These are phyloP conservation scores for Cladosporium oxysporum DNA, from an alignment of 2,329 filamentous ascomycete species.

Conservation along the genomic window DNA sequence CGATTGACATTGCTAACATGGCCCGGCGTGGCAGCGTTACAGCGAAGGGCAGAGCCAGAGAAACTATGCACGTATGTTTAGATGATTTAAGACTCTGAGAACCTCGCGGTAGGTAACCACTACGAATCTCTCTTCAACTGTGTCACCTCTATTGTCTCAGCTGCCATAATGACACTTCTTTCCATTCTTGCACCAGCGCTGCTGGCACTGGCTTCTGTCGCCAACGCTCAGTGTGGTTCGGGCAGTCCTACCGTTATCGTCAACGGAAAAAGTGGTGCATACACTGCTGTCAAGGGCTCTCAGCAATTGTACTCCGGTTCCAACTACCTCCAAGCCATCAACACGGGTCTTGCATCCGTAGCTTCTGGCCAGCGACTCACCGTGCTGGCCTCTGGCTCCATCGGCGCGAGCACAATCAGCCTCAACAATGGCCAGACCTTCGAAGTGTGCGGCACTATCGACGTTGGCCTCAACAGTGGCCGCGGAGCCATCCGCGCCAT, in stretches of 20 bases:
- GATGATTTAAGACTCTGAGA: neutral
- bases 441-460: conserved; percentile 60
- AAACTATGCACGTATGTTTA: neutral
- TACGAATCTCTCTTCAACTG: neutral
- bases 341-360: conserved; percentile 56
- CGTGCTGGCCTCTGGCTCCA: conserved; percentile 57
- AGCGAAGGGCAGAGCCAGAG: neutral
- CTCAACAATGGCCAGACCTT: conserved; percentile 58
- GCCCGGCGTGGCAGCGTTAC: conserved; percentile 7
- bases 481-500: conserved; percentile 58
- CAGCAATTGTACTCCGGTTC: conserved; percentile 54
- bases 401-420: conserved; percentile 55
- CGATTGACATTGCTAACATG: neutral
- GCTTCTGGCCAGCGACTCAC: conserved; percentile 55
- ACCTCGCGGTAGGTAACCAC: neutral
- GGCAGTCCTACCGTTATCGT: conserved; percentile 51
- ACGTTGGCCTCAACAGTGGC: conserved; percentile 45
- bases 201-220: conserved; percentile 45
- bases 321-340: conserved; percentile 57
- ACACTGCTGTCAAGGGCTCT: conserved; percentile 48
- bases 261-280: conserved; percentile 50
- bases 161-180: conserved; percentile 40
- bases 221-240: conserved; percentile 50
- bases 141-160: neutral
- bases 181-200: conserved; percentile 44